Base-by-base conservation (phyloP, 177 flowering plant genomes). In the Vitis hybrid region DNA sequence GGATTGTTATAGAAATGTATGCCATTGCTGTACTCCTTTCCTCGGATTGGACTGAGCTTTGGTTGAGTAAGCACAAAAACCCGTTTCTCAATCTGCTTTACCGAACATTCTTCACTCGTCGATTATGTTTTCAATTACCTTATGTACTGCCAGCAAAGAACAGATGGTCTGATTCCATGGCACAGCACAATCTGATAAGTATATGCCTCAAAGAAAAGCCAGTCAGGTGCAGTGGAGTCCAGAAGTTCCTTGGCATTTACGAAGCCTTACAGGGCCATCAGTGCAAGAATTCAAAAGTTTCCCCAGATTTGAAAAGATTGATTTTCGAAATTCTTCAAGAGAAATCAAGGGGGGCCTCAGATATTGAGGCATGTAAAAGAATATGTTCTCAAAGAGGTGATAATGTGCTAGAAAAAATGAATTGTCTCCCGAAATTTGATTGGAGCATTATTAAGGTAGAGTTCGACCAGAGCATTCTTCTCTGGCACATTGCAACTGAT, bases 401-500 rank as follows among this genome's bases (percentile, higher is more conserved):
- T 48, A 17, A 34, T 61, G 40, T 0, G 61, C 68, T 1, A n/a
- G 57, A 19, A 40, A 67, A 21, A 5, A 57, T 17, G 13, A 56
- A 11, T 26, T 26, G 9, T 3, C 6, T 40, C 5, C 45, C 5
- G 45, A 21, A 48, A 10, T 10, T 71, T 5, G 4, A 12, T 2
- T 82, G 81, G 74, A 73, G 67, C 26, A 26, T 21, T 52, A 71
- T 12, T 23, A 57, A 2, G 30, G 30, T 26, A 26, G 79, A 77
- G 5, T 80, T 80, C 11, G 72, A 77, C 60, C 80, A 70, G 7
- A 74, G 77, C 66, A 70, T 82, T 40, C 79, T 82, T 52, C 45
- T 82, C 18, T 82, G 80, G 84, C 84, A 82, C 66, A 70, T 82
- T 51, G 84, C 84, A 2, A 82, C 84, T 1, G 82, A 82, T 13